Evolutionary conservation across 805 yeast genomes (phyloP), one percentile per base, ranked within the genome.

Genomic region (Ogataea neopini): DNA sequence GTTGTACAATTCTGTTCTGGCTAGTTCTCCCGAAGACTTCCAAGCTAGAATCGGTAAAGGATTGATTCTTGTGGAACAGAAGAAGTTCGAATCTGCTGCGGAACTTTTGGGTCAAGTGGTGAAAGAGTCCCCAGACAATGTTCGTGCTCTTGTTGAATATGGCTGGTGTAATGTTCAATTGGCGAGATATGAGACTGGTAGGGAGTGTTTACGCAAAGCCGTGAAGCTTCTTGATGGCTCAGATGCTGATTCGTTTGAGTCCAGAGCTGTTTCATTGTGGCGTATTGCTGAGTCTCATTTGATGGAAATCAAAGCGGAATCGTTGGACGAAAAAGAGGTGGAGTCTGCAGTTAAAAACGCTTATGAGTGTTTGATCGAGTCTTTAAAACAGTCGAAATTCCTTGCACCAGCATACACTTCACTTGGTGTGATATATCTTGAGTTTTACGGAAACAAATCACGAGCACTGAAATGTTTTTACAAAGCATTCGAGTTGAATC

Each of bases 401-500:
- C 80, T 74, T 62, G 91, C 97, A 0, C 83, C 95, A 1, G 80
- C 96, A 0, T 94, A 83, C 62, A 83, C 97, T 0, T 76, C 89
- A 1, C 69, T 94, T 20, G 99, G 99, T 19, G 64, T 76, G 42
- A 72, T 88, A n/a, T 91, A 88, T 58, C 66, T 76, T 3, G 74
- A 77, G 1, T 70, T 76, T 49, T 82, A 75, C 50, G 66, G 72
- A 8, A 96, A 90, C 59, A 61, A 67, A 22, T 68, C 70, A 0
- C 77, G 94, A 40, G 96, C 97, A 0, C 82, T 83, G 45, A 89
- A 88, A 61, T 90, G 97, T 64, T 92, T 84, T 63, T 81, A 84
- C 62, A 88, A 84, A 59, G 97, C 98, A 0, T 87, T 92, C 62
- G 97, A 92, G 59, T 68, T 92, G 25, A 94, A 90, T 64, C 76